Evolutionary conservation across 148 eudicot genomes (phyloP), one percentile per base, ranked within the genome.

Genomic region (Fagopyrum tataricum): DNA sequence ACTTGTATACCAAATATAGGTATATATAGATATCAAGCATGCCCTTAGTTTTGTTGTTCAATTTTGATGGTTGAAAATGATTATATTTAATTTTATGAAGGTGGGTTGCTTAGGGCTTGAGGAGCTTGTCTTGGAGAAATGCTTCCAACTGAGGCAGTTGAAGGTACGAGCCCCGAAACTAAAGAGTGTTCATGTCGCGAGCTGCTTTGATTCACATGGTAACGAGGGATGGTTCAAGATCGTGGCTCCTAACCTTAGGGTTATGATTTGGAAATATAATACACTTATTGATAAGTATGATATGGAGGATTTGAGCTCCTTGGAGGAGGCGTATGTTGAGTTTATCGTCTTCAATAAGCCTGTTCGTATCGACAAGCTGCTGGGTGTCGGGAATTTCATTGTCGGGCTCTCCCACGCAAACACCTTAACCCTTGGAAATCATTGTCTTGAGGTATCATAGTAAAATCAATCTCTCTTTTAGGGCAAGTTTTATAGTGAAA

Each of bases 251-350:
- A 74, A 59, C 6, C 78, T 89, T 2, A 18, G 56, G 17, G 62
- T 21, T 14, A 44, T 89, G 44, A 6, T 31, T 64, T 89, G 90
- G 93, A 76, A 81, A 15, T 41, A 74, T 31, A 89, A 87, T 79
- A 77, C 78, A 0, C 55, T 85, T 9, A 78, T 83, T 4, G 80
- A 79, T 24, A 72, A 42, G 4, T 76, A 80, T 68, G 41, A n/a
- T 40, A 4, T 85, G 66, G 75, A 67, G 49, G 75, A 82, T 40
- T 66, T 87, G 31, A 44, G 37, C 52, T 76, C 53, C 0, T 56
- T 89, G 66, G 59, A 67, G 12, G 87, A 89, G 58, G 91, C 84
- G 1, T 83, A 73, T 31, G 72, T 87, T 18, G 86, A 84, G 9
- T 83, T 85, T 64, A 70, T 61, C 48, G 39, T 79, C 13, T 68